phyloP scores from a whole-genome alignment of 345 rosid species.

The Mercurialis annua region DNA sequence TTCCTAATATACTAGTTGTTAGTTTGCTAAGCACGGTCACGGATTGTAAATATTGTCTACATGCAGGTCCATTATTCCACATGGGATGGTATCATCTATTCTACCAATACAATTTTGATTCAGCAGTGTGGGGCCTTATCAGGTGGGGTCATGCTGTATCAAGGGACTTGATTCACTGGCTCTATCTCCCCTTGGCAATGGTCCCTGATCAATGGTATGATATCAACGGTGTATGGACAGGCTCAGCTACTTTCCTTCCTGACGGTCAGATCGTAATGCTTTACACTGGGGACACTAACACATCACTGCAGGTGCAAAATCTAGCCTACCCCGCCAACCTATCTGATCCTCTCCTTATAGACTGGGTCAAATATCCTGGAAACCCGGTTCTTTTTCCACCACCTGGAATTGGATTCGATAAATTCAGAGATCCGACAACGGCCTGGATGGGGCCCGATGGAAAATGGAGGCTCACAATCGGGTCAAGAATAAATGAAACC shows the following conservation, averaged over 20 bases:
- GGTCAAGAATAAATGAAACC: slow-evolving; percentile 52
- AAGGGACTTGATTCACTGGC: slow-evolving; percentile 85
- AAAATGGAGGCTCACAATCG: slow-evolving; percentile 63
- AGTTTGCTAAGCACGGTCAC: slow-evolving; percentile 1
- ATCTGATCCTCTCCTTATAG: slow-evolving; percentile 78
- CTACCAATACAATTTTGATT: slow-evolving; percentile 89
- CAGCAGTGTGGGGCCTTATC: slow-evolving; percentile 92
- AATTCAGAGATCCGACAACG: slow-evolving; percentile 90
- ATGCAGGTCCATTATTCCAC: slow-evolving; percentile 72
- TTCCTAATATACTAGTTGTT: too few species aligned
- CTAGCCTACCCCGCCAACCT: slow-evolving; percentile 78
- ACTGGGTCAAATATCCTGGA: slow-evolving; percentile 69
- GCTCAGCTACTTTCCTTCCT: slow-evolving; percentile 75
- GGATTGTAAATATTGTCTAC: neutral
- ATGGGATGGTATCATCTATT: slow-evolving; percentile 91
- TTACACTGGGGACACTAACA: slow-evolving; percentile 69
- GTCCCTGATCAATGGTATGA: slow-evolving; percentile 77
- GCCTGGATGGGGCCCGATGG: slow-evolving; percentile 70
- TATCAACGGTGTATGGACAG: slow-evolving; percentile 81
- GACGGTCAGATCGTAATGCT: slow-evolving; percentile 69
- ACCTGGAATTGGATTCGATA: slow-evolving; percentile 43
- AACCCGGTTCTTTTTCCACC: slow-evolving; percentile 86
- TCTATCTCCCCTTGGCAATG: slow-evolving; percentile 76
- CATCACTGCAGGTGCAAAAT: slow-evolving; percentile 72
- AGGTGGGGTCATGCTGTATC: slow-evolving; percentile 97